A percentile compares a stretch with the other conserved stretches of the same genome.
These are phyloP conservation scores for Fennellomyces sp. DNA, from an alignment of 371 early-diverging fungal genomes.

Conservation along the genomic window DNA sequence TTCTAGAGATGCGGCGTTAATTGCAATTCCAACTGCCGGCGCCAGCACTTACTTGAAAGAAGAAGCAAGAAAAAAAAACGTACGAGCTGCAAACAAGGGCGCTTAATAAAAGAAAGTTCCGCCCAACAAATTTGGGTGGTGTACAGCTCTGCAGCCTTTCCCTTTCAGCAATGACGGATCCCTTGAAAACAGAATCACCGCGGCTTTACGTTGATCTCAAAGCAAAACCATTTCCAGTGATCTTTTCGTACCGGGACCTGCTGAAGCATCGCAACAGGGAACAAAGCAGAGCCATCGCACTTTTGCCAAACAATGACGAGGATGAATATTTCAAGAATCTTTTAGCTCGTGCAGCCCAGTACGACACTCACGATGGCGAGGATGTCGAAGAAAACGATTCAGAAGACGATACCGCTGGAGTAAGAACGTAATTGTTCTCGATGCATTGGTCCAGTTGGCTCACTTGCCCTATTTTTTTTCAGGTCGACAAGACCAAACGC, in stretches of 20 bases:
- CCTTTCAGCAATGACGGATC: neutral
- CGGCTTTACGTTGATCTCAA: constrained; percentile 14
- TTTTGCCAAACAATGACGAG: neutral
- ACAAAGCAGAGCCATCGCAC: neutral
- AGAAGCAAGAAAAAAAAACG: neutral
- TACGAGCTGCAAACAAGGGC: too few relatives aligned
- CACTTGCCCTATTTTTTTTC: neutral
- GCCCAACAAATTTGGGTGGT: neutral
- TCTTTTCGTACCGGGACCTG: constrained; percentile 22
- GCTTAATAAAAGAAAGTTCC: neutral
- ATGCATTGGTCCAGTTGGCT: too few relatives aligned
- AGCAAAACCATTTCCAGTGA: constrained; percentile 11
- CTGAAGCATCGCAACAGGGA: constrained; percentile 4
- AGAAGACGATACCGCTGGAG: constrained; percentile 13
- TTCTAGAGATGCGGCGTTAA: too few relatives aligned
- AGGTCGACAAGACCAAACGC: constrained; percentile 9
- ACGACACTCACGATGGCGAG: constrained; percentile 1
- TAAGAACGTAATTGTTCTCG: neutral
- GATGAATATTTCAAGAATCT: constrained; percentile 13
- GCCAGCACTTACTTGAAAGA: too few relatives aligned
- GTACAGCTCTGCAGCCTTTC: neutral
- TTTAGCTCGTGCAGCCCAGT: constrained; percentile 13
- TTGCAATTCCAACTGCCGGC: too few relatives aligned
- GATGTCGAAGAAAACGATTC: constrained; percentile 14
- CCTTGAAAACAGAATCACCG: neutral